phyloP scores from a whole-genome alignment of 2,329 filamentous ascomycete genomes.

The Trichoderma polysporum region DNA sequence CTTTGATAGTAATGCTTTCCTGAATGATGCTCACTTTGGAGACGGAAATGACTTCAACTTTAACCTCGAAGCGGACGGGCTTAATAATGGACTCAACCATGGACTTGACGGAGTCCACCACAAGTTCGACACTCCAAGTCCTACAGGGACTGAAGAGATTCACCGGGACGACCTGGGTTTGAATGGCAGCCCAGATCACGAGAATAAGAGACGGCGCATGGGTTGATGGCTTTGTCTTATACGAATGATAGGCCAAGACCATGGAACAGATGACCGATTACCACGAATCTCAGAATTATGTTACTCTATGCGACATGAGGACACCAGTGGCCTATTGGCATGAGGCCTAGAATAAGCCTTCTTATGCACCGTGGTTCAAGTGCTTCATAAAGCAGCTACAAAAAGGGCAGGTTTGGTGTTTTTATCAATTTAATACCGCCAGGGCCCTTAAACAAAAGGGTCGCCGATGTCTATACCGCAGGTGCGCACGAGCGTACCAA shows the following conservation, averaged over 20 bases:
- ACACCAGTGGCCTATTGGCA: not conserved
- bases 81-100: not conserved
- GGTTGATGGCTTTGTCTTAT: slow-evolving; percentile 24
- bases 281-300: not conserved
- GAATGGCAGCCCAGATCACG: slow-evolving; percentile 29
- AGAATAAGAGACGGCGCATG: slow-evolving; percentile 42
- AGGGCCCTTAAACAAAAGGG: not conserved
- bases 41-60: slow-evolving; percentile 54
- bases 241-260: not conserved
- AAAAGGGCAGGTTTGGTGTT: not conserved
- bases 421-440: not conserved
- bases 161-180: slow-evolving; percentile 41
- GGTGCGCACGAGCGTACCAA: too few species aligned
- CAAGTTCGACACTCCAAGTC: slow-evolving; percentile 42
- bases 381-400: not conserved
- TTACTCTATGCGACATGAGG: not conserved
- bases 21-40: slow-evolving; percentile 41
- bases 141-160: slow-evolving; percentile 53
- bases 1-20: slow-evolving; percentile 45
- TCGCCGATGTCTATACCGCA: not conserved
- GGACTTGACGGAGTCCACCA: not conserved
- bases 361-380: too few species aligned
- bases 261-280: not conserved
- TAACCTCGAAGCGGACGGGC: slow-evolving; percentile 42
- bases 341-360: too few species aligned